Evolutionary conservation across 202 grass and related monocot species (phyloP).

Genomic region (Digitaria exilis): DNA sequence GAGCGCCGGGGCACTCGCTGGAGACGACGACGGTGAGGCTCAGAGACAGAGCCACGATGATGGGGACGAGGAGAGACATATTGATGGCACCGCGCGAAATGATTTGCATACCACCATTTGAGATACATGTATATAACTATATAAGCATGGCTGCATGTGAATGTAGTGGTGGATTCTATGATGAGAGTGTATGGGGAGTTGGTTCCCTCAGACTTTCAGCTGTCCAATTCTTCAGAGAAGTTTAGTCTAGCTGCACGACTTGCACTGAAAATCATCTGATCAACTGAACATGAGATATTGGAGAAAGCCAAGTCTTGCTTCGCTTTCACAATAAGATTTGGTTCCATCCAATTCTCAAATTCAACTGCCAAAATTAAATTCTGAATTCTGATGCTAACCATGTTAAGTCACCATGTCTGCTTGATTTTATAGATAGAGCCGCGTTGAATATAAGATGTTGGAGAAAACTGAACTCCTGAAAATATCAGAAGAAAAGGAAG

Average conservation of each 20-base stretch:
- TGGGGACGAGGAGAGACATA: background rate
- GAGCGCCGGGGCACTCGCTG: background rate
- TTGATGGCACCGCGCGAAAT: background rate
- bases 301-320: slow-evolving; percentile 54
- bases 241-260: background rate
- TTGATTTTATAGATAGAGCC: slow-evolving; percentile 22
- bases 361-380: slow-evolving; percentile 34
- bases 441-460: slow-evolving; percentile 50
- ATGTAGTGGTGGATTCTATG: background rate
- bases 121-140: background rate
- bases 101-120: background rate
- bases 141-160: no score
- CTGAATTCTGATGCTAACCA: slow-evolving; percentile 34
- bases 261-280: background rate
- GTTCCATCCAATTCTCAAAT: slow-evolving; percentile 52
- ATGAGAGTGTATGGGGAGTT: slow-evolving; percentile 14
- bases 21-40: background rate
- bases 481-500: background rate
- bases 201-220: slow-evolving; percentile 43
- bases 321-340: slow-evolving; percentile 22
- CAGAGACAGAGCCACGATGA: background rate
- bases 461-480: slow-evolving; percentile 58
- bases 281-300: slow-evolving; percentile 56
- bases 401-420: background rate
- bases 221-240: slow-evolving; percentile 22